A percentile compares a stretch with the other conserved stretches of the same genome.
phyloP scores from a whole-genome alignment of 495 filamentous ascomycete genomes.

The Talaromyces adpressus region DNA sequence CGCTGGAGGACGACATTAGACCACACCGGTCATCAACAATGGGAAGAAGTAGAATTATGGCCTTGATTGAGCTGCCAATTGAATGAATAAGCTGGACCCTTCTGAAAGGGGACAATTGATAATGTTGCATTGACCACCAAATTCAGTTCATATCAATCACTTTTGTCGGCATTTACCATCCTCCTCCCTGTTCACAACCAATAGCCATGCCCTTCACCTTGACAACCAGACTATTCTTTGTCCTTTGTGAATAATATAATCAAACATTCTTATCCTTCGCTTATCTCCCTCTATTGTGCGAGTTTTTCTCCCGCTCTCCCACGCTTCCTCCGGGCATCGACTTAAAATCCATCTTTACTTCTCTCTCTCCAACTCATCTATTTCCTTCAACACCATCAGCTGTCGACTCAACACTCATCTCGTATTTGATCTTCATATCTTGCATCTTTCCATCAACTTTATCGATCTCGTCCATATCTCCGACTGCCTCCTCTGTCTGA shows the following conservation, averaged over 20 bases:
- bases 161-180: not conserved
- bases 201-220: not conserved
- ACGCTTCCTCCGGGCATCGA: not conserved
- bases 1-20: slow-evolving; percentile 61
- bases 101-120: not conserved
- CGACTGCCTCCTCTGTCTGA: not conserved
- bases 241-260: slow-evolving; percentile 1
- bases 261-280: not conserved
- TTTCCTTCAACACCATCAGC: not conserved
- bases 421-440: not conserved
- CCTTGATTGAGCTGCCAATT: slow-evolving; percentile 41
- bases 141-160: not conserved
- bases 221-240: not conserved
- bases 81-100: not conserved
- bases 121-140: not conserved
- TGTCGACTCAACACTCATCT: not conserved
- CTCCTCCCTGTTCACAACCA: not conserved
- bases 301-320: not conserved
- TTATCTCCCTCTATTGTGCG: not conserved
- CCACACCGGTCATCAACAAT: slow-evolving; percentile 34
- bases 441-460: not conserved
- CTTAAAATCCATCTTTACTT: not conserved
- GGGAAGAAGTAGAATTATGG: slow-evolving; percentile 79
- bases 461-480: not conserved
- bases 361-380: not conserved